phyloP scores from a whole-genome alignment of 306 rosid genomes.

The Vigna angularis region DNA sequence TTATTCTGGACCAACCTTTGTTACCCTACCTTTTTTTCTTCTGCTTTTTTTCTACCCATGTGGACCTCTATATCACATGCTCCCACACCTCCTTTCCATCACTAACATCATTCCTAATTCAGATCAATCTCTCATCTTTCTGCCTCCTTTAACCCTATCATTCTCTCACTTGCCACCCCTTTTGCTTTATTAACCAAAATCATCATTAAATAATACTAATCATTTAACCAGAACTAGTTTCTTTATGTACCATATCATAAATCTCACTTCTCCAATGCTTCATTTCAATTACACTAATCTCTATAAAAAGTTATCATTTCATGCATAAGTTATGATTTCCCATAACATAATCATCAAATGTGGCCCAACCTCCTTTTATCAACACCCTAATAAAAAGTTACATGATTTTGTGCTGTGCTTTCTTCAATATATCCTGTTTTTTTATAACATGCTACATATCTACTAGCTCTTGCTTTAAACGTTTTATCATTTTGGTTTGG shows the following conservation, averaged over 20 bases:
- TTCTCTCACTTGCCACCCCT: constrained; percentile 12
- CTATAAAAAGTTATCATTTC: not conserved
- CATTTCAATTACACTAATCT: constrained; percentile 22
- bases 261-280: constrained; percentile 10
- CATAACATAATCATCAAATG: constrained; percentile 40
- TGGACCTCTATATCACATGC: constrained; percentile 59
- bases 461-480: constrained; percentile 29
- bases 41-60: constrained; percentile 39
- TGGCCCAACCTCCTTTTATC: constrained; percentile 21
- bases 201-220: constrained; percentile 34
- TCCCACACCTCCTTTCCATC: constrained; percentile 51
- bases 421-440: constrained; percentile 16
- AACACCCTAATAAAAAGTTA: constrained; percentile 1
- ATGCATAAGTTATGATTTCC: constrained; percentile 34
- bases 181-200: constrained; percentile 33
- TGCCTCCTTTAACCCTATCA: constrained; percentile 44
- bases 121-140: constrained; percentile 48
- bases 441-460: constrained; percentile 42
- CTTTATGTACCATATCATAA: not conserved
- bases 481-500: not conserved
- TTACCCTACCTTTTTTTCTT: constrained; percentile 40
- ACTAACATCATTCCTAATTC: constrained; percentile 55
- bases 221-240: constrained; percentile 12
- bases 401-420: constrained; percentile 26
- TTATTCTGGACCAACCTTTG: constrained; percentile 48